Base-by-base conservation (phyloP, 176 grass and related monocot genomes). In the Triticum dicoccoides region DNA sequence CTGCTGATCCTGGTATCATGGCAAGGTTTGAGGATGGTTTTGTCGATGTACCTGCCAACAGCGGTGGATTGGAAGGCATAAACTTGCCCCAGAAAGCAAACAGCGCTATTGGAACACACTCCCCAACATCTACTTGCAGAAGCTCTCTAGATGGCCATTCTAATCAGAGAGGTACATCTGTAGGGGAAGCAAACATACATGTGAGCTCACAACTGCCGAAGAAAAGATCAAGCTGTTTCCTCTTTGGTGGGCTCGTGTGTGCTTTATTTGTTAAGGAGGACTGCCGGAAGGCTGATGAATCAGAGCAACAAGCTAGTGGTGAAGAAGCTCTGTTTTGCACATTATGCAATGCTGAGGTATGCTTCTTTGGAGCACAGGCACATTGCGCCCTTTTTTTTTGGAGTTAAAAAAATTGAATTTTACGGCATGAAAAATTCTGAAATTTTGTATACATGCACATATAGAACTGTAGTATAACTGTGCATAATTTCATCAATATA, bases 1-100 rank as follows among this genome's bases (percentile, higher is more conserved):
- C 97, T 67, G 97, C 97, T 34, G 97, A 99, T 93, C 94, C 94
- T 78, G 94, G 97, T 77, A 99, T 99, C 58, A 97, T 99, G 94
- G 89, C 92, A 64, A 99, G 91, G 83, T 99, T 93, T 75, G 94
- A 99, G 80, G 88, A 96, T 87, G 89, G 89, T 14, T 63, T 93
- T 81, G 89, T 96, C 61, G 79, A 89, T 73, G 72, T 94, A 61
- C 90, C 90, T 18, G 83, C 71, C 56, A 87, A 87, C 61, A 89
- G 83, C 59, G 56, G 79, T 73, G 92, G 54, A 66, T 29, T 92
- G 15, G 83, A 83, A 88, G 89, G 73, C 64, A 81, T 65, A 66
- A 78, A 69, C 76, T 87, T 90, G 71, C 88, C 77, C 25, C 86
- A 72, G 69, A 87, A 92, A 89, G 79, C 39, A 80, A 75, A 90